Percentiles rank a stretch among this genome's conserved stretches.
These are phyloP conservation scores for Hypoxylon trugodes DNA, from an alignment of 495 filamentous ascomycete species.

Conservation along the genomic window DNA sequence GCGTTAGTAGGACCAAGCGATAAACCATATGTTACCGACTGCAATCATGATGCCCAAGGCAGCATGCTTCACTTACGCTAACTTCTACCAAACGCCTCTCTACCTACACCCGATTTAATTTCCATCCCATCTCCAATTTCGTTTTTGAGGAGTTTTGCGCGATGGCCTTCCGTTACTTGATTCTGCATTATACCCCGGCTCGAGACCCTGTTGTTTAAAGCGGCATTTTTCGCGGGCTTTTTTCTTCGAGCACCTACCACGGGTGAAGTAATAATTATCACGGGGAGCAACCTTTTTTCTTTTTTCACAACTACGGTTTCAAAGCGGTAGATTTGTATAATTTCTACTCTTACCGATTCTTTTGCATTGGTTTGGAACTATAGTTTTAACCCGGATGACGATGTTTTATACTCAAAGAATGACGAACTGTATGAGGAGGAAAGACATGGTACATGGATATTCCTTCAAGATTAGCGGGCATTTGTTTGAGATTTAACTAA, in stretches of 20 bases:
- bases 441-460: conserved; percentile 16
- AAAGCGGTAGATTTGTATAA: conserved; percentile 34
- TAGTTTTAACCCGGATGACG: conserved; percentile 16
- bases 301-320: conserved; percentile 8
- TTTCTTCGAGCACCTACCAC: conserved; percentile 22
- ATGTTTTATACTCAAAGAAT: conserved; percentile 24
- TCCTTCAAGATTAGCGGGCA: conserved; percentile 18
- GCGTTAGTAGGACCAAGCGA: conserved; percentile 15
- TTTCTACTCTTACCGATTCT: conserved; percentile 18
- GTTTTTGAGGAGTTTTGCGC: conserved; percentile 34
- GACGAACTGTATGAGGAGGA: conserved; percentile 36
- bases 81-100: conserved; percentile 1
- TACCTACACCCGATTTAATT: conserved; percentile 9
- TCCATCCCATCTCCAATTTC: conserved; percentile 28
- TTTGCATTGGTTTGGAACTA: conserved; percentile 28
- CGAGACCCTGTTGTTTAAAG: conserved; percentile 41
- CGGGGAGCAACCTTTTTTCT: conserved; percentile 5
- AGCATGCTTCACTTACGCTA: background rate
- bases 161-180: conserved; percentile 30
- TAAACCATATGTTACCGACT: background rate
- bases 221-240: conserved; percentile 40
- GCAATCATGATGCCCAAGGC: background rate
- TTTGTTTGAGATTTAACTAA: conserved; percentile 20
- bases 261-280: conserved; percentile 20
- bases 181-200: conserved; percentile 48